Evolutionary conservation across 2,329 filamentous ascomycete species (phyloP).

Genomic region (Shiraia sp.): DNA sequence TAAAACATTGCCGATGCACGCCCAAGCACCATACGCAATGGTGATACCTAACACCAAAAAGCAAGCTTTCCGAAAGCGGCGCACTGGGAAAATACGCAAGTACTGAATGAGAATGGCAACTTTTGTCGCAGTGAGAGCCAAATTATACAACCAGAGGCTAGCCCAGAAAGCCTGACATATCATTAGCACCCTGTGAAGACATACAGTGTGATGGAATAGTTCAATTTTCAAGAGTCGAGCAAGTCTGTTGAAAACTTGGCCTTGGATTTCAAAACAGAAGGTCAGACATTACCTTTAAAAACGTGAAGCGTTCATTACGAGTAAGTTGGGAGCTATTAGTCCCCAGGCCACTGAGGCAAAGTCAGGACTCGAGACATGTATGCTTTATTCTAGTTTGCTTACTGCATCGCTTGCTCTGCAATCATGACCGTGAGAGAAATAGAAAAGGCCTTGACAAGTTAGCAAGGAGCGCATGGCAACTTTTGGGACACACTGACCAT

Average conservation of each 20-base stretch:
- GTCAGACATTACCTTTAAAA: conserved; percentile 13
- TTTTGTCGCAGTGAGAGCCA: conserved; percentile 37
- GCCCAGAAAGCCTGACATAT: conserved; percentile 39
- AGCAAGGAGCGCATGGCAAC: not conserved
- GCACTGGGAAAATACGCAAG: conserved; percentile 34
- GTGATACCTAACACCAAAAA: conserved; percentile 31
- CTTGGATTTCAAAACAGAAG: not conserved
- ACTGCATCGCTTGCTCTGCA: conserved; percentile 33
- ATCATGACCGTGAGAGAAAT: conserved; percentile 33
- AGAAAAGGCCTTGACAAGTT: conserved; percentile 23
- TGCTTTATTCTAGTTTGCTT: too few species aligned
- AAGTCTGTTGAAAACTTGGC: not conserved
- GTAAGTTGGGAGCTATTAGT: conserved; percentile 20
- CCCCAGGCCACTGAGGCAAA: conserved; percentile 23
- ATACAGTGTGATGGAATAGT: too few species aligned
- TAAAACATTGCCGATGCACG: conserved; percentile 39
- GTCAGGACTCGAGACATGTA: too few species aligned
- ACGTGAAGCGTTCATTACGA: conserved; percentile 7
- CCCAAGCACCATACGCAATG: conserved; percentile 30
- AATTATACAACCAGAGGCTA: conserved; percentile 38
- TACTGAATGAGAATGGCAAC: conserved; percentile 40
- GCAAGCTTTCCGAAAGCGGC: conserved; percentile 33
- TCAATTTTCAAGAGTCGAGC: conserved; percentile 9
- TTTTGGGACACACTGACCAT: conserved; percentile 29
- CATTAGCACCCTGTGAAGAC: too few species aligned